Base-by-base conservation (phyloP, 352 stramenopile species). In the Phytophthora brassicae region DNA sequence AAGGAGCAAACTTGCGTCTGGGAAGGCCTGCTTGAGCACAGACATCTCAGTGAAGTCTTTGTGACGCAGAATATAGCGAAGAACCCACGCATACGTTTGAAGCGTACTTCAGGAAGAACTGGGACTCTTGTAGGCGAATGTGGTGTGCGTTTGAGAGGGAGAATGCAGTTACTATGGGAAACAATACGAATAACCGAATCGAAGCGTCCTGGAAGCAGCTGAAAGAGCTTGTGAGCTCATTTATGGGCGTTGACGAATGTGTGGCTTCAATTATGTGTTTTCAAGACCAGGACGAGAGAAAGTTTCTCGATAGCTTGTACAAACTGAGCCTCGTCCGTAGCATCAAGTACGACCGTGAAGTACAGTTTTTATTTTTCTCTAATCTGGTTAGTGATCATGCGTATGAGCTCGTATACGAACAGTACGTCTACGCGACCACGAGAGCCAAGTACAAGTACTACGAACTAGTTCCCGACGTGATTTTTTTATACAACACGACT, bases 141-240 rank as follows among this genome's bases (percentile, higher is more conserved):
- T 70, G 59, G 64, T 72, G 59, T 6, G 45, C 58, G 0, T 68
- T 59, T 24, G 35, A 50, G 12, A 50, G 44, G 0, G n/a, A 64
- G 16, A 66, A 63, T 35, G 43, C 42, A 26, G 43, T 56, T 8
- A 70, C 49, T n/a, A 17, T 70, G 4, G 55, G 51, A 0, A 76
- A 60, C 55, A 64, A 73, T 24, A 68, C 68, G 1, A 76, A 77
- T 31, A 77, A 77, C 31, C 14, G 52, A 20, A 17, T 74, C 6
- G 64, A 76, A 33, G n/a, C 56, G 6, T 66, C 47, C 8, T 77
- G 56, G 56, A 68, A 71, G 42, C 52, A 71, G 38, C 20, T 68
- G 14, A 74, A 77, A 20, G 60, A 65, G 0, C 2, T 49, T 0
- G 43, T 71, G 11, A 22, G 56, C 13, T 43, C 39, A 0, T 68